phyloP scores from a whole-genome alignment of 257 asterid genomes.

The Paulownia fortunei region DNA sequence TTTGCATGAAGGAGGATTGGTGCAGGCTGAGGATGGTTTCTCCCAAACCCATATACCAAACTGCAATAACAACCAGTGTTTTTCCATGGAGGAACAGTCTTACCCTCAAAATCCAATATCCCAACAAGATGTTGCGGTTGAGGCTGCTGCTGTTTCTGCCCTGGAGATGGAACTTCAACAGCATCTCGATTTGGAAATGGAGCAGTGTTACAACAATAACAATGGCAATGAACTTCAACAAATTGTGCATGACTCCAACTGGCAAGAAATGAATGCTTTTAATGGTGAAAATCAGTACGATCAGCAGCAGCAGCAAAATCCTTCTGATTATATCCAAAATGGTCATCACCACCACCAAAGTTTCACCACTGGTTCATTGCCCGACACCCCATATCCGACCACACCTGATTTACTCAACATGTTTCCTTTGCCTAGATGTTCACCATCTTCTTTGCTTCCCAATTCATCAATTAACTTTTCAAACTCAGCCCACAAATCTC shows the following conservation, averaged over 20 bases:
- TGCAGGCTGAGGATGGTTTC: conserved; percentile 51
- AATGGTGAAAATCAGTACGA: conserved; percentile 30
- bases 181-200: conserved; percentile 51
- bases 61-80: conserved; percentile 36
- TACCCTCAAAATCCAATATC: conserved; percentile 33
- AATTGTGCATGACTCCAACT: conserved; percentile 43
- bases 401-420: conserved; percentile 69
- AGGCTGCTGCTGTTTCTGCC: conserved; percentile 48
- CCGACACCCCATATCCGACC: conserved; percentile 42
- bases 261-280: conserved; percentile 55
- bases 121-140: conserved; percentile 38
- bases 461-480: conserved; percentile 52
- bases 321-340: conserved; percentile 37
- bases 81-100: conserved; percentile 53
- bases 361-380: conserved; percentile 33
- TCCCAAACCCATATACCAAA: conserved; percentile 46
- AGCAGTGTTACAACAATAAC: conserved; percentile 45
- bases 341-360: conserved; percentile 35
- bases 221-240: conserved; percentile 40
- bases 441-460: conserved; percentile 53
- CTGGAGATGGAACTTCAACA: conserved; percentile 74
- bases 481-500: conserved; percentile 42
- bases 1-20: conserved; percentile 46
- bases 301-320: conserved; percentile 28
- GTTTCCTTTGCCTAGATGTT: conserved; percentile 66